Percentiles rank a stretch among this genome's conserved stretches.
Evolutionary conservation across 1,284 basidiomycete species (phyloP).

Genomic region (Flammula alnicola): DNA sequence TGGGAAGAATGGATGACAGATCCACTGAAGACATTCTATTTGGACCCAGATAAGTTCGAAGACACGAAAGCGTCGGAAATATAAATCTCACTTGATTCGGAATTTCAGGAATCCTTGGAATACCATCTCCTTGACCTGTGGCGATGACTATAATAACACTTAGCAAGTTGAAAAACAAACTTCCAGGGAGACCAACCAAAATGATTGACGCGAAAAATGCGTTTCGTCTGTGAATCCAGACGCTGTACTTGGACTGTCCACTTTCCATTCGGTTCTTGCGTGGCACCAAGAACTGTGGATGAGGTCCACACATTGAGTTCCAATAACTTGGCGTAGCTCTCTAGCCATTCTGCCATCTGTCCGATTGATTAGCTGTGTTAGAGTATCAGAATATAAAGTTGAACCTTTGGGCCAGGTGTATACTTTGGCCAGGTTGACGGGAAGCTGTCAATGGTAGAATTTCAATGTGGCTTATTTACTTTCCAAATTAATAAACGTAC

Average conservation of each 20-base stretch:
- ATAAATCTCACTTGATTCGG: background rate
- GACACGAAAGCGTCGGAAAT: background rate
- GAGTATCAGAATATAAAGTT: background rate
- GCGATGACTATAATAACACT: conserved; percentile 52
- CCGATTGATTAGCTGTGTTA: background rate
- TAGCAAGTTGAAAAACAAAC: background rate
- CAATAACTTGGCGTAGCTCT: conserved; percentile 61
- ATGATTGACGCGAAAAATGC: conserved; percentile 54
- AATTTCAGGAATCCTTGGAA: conserved; percentile 48
- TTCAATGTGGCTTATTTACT: background rate
- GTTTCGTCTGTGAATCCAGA: conserved; percentile 49
- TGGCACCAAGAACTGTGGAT: conserved; percentile 46
- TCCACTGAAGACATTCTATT: conserved; percentile 58
- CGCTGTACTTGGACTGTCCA: conserved; percentile 50
- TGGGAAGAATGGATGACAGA: conserved; percentile 55
- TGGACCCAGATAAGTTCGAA: background rate
- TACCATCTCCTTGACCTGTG: conserved; percentile 57
- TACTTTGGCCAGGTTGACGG: conserved; percentile 66
- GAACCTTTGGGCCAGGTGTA: conserved; percentile 58
- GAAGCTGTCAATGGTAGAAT: conserved; percentile 41
- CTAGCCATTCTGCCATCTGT: conserved; percentile 60
- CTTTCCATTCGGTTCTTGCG: conserved; percentile 39
- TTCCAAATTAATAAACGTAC: conserved; percentile 11
- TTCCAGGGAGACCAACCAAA: background rate
- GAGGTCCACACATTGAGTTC: conserved; percentile 71